These are phyloP conservation scores for Vitis hybrid DNA, from an alignment of 177 flowering plant species.

Conservation along the genomic window DNA sequence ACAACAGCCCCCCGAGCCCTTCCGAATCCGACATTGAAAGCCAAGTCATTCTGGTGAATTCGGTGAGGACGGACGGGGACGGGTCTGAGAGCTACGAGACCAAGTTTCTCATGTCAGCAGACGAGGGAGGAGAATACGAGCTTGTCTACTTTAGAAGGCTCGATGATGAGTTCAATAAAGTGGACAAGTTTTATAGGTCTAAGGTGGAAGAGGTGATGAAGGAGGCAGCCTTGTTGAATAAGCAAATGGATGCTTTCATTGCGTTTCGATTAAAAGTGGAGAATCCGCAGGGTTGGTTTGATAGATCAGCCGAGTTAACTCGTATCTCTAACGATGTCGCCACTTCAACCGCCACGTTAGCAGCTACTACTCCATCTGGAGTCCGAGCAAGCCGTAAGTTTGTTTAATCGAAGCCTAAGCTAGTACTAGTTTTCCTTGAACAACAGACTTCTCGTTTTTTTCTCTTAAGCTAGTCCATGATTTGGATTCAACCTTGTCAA, in stretches of 20 bases:
- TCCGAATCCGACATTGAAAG: conserved; percentile 4
- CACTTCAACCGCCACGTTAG: conserved; percentile 7
- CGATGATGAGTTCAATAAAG: conserved; percentile 58
- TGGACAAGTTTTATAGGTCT: conserved; percentile 36
- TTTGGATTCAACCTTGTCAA: too few species aligned
- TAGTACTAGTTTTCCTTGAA: too few species aligned
- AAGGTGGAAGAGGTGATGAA: conserved; percentile 42
- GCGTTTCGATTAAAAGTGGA: conserved; percentile 41
- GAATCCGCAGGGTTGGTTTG: not conserved
- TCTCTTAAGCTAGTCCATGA: too few species aligned
- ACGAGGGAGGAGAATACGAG: conserved; percentile 43
- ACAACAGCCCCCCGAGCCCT: not conserved
- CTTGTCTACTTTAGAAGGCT: conserved; percentile 38
- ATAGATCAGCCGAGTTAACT: conserved; percentile 8
- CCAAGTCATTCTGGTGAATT: conserved; percentile 17
- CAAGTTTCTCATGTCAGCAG: conserved; percentile 25
- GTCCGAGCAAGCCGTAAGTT: conserved; percentile 17
- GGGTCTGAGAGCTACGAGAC: conserved; percentile 14
- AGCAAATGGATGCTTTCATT: conserved; percentile 52
- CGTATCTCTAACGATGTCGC: conserved; percentile 15
- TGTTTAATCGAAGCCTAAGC: too few species aligned
- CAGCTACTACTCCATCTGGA: conserved; percentile 12
- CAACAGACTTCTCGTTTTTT: too few species aligned
- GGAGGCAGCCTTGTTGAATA: conserved; percentile 39
- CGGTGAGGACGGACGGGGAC: conserved; percentile 11